A percentile compares a stretch with the other conserved stretches of the same genome.
Conservation (phyloP, 2,329 filamentous ascomycete genomes). For the Botrytis galanthina region DNA sequence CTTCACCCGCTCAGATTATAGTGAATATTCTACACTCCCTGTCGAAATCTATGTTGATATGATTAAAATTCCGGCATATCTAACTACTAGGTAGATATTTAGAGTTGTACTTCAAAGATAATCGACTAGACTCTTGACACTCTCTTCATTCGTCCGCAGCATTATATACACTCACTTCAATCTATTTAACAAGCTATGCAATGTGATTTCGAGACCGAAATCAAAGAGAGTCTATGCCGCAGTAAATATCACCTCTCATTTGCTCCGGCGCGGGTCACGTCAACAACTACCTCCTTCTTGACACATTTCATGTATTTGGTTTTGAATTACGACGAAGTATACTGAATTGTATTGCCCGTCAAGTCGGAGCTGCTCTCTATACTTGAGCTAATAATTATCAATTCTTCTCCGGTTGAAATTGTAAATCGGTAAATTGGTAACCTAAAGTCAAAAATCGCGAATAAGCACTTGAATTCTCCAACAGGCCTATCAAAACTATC, state of each 20-base stretch:
- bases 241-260: neutral
- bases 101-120: neutral
- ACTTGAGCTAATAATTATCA: neutral
- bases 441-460: neutral
- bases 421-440: neutral
- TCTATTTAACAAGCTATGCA: rapidly evolving
- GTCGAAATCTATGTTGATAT: neutral
- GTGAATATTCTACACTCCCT: neutral
- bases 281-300: neutral
- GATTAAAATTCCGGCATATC: neutral
- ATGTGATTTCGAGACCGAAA: neutral
- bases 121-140: neutral
- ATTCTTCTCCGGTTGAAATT: neutral
- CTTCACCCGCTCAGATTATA: too few relatives aligned
- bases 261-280: neutral
- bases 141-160: neutral
- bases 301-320: neutral
- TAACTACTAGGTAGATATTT: neutral
- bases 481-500: neutral
- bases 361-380: neutral
- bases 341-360: neutral
- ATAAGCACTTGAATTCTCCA: neutral
- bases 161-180: neutral
- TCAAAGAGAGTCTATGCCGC: neutral
- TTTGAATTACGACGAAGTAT: neutral